phyloP scores from a whole-genome alignment of 768 basidiomycete species.

The Pleurotus cornucopiae region DNA sequence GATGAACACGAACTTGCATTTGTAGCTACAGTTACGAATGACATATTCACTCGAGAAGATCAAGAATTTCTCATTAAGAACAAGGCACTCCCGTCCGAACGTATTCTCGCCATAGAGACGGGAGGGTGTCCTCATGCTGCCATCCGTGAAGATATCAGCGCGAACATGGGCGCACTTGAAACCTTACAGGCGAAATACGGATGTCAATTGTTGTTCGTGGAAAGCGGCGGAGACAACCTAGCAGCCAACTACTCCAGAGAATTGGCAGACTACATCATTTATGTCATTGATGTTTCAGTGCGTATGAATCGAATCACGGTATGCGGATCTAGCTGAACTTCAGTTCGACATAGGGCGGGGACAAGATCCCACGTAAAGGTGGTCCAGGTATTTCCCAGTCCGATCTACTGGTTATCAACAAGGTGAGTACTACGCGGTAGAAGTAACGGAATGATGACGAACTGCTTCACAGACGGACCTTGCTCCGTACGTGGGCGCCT shows the following conservation, averaged over 20 bases:
- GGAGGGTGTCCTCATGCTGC: slow-evolving; percentile 98
- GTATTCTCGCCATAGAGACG: slow-evolving; percentile 96
- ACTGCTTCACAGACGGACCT: slow-evolving; percentile 70
- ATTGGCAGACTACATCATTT: slow-evolving; percentile 95
- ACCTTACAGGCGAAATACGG: slow-evolving; percentile 87
- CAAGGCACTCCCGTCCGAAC: slow-evolving; percentile 75
- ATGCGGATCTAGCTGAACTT: slow-evolving; percentile 2
- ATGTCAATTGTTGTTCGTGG: slow-evolving; percentile 90
- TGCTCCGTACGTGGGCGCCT: slow-evolving; percentile 88
- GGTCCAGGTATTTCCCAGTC: slow-evolving; percentile 97
- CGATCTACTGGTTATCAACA: slow-evolving; percentile 93
- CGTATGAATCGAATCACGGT: slow-evolving; percentile 16
- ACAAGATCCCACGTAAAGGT: slow-evolving; percentile 98
- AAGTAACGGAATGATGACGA: background rate
- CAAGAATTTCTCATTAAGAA: slow-evolving; percentile 96
- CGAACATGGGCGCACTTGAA: slow-evolving; percentile 95
- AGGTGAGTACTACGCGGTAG: slow-evolving; percentile 44
- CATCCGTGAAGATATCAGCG: slow-evolving; percentile 96
- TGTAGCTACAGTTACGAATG: slow-evolving; percentile 94
- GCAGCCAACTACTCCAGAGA: slow-evolving; percentile 97
- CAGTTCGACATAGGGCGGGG: slow-evolving; percentile 66
- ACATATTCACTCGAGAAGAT: slow-evolving; percentile 98
- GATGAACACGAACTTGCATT: too few species aligned
- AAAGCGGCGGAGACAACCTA: slow-evolving; percentile 95
- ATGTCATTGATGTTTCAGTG: slow-evolving; percentile 85